Conservation (phyloP, 805 yeast genomes). For the Cyberlindnera suaveolens region DNA sequence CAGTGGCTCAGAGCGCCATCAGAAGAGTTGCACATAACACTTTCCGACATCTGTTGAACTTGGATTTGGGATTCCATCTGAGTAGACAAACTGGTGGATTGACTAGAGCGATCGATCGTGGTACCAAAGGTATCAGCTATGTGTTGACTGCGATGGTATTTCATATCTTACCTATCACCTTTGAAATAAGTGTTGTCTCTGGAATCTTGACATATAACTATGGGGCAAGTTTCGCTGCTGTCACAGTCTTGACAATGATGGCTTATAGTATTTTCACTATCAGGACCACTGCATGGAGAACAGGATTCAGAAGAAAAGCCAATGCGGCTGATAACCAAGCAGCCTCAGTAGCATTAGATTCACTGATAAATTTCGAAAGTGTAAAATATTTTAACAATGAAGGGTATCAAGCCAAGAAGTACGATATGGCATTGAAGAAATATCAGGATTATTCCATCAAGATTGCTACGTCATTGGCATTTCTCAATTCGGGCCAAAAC, state of each 20-base stretch:
- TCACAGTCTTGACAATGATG: slow-evolving; percentile 83
- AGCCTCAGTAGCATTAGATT: slow-evolving; percentile 91
- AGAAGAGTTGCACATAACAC: slow-evolving; percentile 84
- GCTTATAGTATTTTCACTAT: slow-evolving; percentile 85
- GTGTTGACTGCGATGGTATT: slow-evolving; percentile 96
- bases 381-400: slow-evolving; percentile 95
- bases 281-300: slow-evolving; percentile 93
- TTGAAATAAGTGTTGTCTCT: slow-evolving; percentile 89
- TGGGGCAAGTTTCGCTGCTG: slow-evolving; percentile 83
- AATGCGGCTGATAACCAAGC: slow-evolving; percentile 93
- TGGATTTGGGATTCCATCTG: slow-evolving; percentile 87
- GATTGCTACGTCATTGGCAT: slow-evolving; percentile 81
- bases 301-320: slow-evolving; percentile 82
- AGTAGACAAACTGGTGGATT: slow-evolving; percentile 93
- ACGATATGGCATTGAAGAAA: slow-evolving; percentile 62
- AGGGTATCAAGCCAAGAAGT: slow-evolving; percentile 66
- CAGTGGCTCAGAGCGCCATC: slow-evolving; percentile 92
- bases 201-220: slow-evolving; percentile 91
- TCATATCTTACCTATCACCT: slow-evolving; percentile 87
- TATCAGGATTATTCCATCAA: slow-evolving; percentile 69
- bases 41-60: slow-evolving; percentile 70
- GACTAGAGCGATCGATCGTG: slow-evolving; percentile 94
- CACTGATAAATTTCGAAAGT: slow-evolving; percentile 88
- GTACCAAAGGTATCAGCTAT: slow-evolving; percentile 94
- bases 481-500: slow-evolving; percentile 73